Conservation (phyloP, 2,329 filamentous ascomycete genomes). For the Aspergillus candidus region DNA sequence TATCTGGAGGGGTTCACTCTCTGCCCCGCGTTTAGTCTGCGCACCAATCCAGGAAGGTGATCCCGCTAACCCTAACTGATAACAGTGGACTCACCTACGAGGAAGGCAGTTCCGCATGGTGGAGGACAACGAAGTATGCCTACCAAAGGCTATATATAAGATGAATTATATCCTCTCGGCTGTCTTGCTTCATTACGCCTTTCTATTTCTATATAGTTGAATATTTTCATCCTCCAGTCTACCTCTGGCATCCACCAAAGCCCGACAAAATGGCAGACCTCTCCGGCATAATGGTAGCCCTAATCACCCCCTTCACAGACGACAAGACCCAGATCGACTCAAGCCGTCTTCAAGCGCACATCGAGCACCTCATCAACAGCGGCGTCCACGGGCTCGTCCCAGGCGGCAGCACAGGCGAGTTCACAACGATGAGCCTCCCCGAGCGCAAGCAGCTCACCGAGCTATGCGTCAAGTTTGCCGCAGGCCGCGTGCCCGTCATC, state of each 20-base stretch:
- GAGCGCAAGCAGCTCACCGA: conserved; percentile 44
- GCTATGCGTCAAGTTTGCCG: conserved; percentile 23
- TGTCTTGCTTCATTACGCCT: too few species aligned
- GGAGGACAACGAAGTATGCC: too few species aligned
- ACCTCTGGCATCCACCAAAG: conserved; percentile 1
- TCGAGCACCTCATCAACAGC: conserved; percentile 41
- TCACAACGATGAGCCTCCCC: conserved; percentile 39
- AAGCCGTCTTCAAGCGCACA: conserved; percentile 37
- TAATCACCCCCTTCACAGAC: conserved; percentile 45
- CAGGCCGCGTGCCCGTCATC: conserved; percentile 22
- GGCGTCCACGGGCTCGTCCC: conserved; percentile 48
- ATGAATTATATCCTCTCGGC: too few species aligned
- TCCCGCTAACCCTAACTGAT: too few species aligned
- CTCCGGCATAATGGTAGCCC: conserved; percentile 44
- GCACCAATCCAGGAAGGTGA: too few species aligned
- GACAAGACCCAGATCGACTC: conserved; percentile 40
- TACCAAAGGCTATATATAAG: too few species aligned
- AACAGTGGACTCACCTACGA: too few species aligned
- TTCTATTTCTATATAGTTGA: too few species aligned
- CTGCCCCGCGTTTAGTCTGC: too few species aligned
- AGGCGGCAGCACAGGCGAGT: conserved; percentile 48
- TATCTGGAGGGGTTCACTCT: too few species aligned
- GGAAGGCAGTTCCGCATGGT: too few species aligned
- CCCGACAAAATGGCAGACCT: conserved; percentile 14
- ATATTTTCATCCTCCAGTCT: background rate